Conservation (phyloP, 257 asterid genomes). For the Nicotiana tabacum region DNA sequence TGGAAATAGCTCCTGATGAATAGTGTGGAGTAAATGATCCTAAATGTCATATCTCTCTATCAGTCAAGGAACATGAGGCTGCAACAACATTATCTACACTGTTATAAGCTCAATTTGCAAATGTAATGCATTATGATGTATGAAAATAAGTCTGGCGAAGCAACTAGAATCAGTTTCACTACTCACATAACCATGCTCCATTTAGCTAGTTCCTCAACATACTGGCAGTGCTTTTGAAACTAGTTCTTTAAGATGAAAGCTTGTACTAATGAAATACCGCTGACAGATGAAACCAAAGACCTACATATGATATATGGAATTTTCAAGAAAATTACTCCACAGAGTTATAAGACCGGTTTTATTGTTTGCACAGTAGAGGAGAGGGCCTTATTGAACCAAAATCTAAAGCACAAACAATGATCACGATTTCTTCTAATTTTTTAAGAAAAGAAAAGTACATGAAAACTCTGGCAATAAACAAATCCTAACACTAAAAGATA, state of each 20-base stretch:
- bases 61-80: slow-evolving; percentile 38
- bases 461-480: background rate
- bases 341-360: background rate
- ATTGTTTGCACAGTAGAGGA: background rate
- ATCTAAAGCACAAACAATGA: background rate
- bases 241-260: background rate
- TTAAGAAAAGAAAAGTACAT: background rate
- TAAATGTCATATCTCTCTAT: slow-evolving; percentile 60
- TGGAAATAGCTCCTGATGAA: slow-evolving; percentile 72
- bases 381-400: background rate
- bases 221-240: background rate
- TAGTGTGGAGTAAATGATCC: slow-evolving; percentile 61
- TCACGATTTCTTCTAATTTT: background rate
- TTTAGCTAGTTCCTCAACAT: background rate
- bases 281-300: background rate
- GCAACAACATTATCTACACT: background rate
- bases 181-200: background rate
- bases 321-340: background rate
- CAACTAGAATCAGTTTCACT: background rate
- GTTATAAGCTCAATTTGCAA: background rate
- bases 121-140: background rate
- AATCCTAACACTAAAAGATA: background rate
- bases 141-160: background rate
- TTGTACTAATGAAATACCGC: background rate
- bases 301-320: background rate